Evolutionary conservation across 2,329 filamentous ascomycete species (phyloP), one percentile per base, ranked within the genome.

Genomic region (Penicillium palitans): DNA sequence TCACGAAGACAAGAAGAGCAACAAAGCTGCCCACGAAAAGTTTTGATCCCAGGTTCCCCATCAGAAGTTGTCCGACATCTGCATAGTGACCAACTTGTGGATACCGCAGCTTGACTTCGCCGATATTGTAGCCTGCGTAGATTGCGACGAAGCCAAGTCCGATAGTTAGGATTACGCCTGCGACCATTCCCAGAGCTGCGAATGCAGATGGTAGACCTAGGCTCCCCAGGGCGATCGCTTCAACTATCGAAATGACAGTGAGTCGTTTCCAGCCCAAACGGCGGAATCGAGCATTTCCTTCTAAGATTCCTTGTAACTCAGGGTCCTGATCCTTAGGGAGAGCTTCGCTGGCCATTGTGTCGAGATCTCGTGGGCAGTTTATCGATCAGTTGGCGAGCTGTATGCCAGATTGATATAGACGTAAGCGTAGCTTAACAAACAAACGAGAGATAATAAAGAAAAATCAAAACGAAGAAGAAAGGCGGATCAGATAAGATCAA

Each of bases 401-500:
- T n/a, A 35, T 13, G 2, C 2, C 5, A 10, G 25, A 45, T 10
- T 39, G 21, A 2, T n/a, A 2, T 40, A 39, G 5, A 6, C 4
- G 12, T 8, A 50, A 39, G 8, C 15, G 8, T 6, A 19, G 17
- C 7, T 7, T 3, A 17, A 9, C 2, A 31, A 17, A 9, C 2
- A 31, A 24, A 21, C 4, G 29, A 29, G 3, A 13, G 5, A 33
- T 12, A 24, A 24, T 47, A 13, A 8, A 3, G 2, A 33, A 35
- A 51, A 15, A 40, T 2, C 39, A 15, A n/a, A 52, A 29, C 13
- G 25, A 21, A 27, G 29, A 39, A 35, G 33, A 40, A 52, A 35
- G 25, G n/a, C 40, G 39, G 47, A 56, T 56, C 54, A 56, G 54
- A 56, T 56, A 56, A 56, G 54, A 56, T 56, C 54, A 56, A 39